Evolutionary conservation across 768 basidiomycete species (phyloP), one percentile per base, ranked within the genome.

Genomic region (Rhodotorula babjevae): DNA sequence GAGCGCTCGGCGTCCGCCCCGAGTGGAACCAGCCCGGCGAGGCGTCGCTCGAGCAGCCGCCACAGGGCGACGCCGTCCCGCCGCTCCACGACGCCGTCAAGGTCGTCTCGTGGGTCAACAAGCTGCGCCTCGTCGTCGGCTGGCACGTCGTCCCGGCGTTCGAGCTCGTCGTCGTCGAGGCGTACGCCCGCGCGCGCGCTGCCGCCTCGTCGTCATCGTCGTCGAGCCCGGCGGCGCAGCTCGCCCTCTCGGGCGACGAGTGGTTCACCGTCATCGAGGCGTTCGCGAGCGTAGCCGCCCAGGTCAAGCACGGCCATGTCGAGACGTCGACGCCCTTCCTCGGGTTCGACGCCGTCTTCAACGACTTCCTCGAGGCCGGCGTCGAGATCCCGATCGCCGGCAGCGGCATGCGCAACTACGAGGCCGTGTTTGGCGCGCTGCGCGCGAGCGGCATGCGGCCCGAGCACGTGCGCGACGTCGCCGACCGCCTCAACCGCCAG

Each of bases 221-320:
- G 53, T 42, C 52, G 57, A 67, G 16, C 23, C n/a, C 27, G 18
- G 4, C 36, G 36, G 36, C 36, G 7, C n/a, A 31, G 46, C 65
- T 67, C 47, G 42, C 27, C 7, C 56, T 73, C 42, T 15, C 36
- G 15, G 68, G 68, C 59, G 66, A 64, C 36, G 53, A 68, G 8
- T 72, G 71, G 75, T 76, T n/a, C 71, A 65, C 63, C 49, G 58
- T 65, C 25, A 56, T 76, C 69, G 67, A 72, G 60, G 65, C 71
- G 9, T 71, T 73, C 31, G 72, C 68, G 21, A 47, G 58, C 60
- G 52, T 47, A 23, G 63, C 44, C 11, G 66, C 71, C 0, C 55
- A 29, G 21, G 12, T 62, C n/a, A 16, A 36, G 11, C 42, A 44
- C 27, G 44, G 46, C 9, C 9, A 21, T 9, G 65, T 72, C 69